Evolutionary conservation across 2,329 filamentous ascomycete genomes (phyloP), one percentile per base, ranked within the genome.

Genomic region (Myriosclerotinia scirpicola): DNA sequence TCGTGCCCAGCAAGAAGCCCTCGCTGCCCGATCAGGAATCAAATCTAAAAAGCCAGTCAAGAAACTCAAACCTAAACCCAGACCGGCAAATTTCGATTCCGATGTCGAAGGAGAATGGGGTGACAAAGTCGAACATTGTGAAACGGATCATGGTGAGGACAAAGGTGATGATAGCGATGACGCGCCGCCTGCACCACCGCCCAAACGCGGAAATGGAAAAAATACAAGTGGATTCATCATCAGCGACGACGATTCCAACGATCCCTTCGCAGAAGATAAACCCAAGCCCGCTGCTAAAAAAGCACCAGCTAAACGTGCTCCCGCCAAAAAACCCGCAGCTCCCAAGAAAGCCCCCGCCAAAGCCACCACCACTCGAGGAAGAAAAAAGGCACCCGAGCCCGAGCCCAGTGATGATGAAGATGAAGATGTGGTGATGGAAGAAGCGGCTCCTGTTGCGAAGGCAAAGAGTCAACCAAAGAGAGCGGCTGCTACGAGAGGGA

Each of bases 91-190:
- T 2, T 98, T 93, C 93, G 92, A 98, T 75, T 91, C 87, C n/a
- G 94, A 98, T 71, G 80, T 93, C 36, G 90, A 97, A 60, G 95
- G 93, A 0, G 83, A 84, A 61, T 98, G 94, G 93, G 90, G 90
- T 68, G 90, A 95, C 58, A 80, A 80, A 3, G 81, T 84, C n/a
- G 68, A 48, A 12, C 58, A 67, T 30, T 64, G 67, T 22, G 64
- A 61, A 6, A 61, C 55, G 3, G 64, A 66, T 15, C 20, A 61
- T 17, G 76, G 75, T 15, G 73, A 75, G 9, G 73, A 75, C 4
- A 73, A 76, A 14, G 75, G 81, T 26, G 79, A 84, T 68, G 80
- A 82, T 56, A 61, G 58, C 3, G 83, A 81, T 20, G 81, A 80
- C 17, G 78, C 79, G 53, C 71, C 67, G 40, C 74, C 75, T 59